Evolutionary conservation across 345 rosid species (phyloP), one percentile per base, ranked within the genome.

Genomic region (Melaleuca quinquenervia): DNA sequence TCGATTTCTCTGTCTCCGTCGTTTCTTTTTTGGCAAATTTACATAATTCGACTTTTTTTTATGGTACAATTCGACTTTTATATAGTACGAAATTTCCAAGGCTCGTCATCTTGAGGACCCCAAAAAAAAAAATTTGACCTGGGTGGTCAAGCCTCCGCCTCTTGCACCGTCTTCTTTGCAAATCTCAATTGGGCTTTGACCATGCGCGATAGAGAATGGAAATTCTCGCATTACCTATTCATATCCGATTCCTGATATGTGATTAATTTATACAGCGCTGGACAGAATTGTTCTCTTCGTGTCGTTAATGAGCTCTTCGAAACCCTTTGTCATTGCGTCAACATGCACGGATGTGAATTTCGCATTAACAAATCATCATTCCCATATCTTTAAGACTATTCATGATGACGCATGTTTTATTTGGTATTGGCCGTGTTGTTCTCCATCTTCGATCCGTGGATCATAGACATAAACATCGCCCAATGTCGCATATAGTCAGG

Each of bases 341-440:
- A 18, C 16, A 3, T 58, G 70, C 70, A 0, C 8, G 4, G 18
- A 36, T 20, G 22, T 70, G 26, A 36, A 32, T 32, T 70, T 8
- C 48, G 9, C 11, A 0, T 36, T 20, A 1, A 36, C 1, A 1
- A 2, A 16, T 70, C 0, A 6, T 32, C 32, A 1, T 5, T 20
- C 16, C 1, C 13, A 21, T 32, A 21, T 18, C 3, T 5, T 36
- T 3, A 18, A 18, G 78, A 1, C 26, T 36, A 0, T 70, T 32
- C 26, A 4, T 11, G 1, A 70, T 9, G n/a, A n/a, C n/a, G 18
- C 3, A 1, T 11, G 8, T 32, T 32, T 27, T 7, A 2, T 64
- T 32, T 1, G 16, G 21, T 8, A 70, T 5, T 1, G 26, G 9
- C 21, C 5, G 1, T 8, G 26, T 2, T 18, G 6, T 70, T 36